Evolutionary conservation across 2,329 filamentous ascomycete species (phyloP), one percentile per base, ranked within the genome.

Genomic region (Nannizziopsis arthrosporioides): DNA sequence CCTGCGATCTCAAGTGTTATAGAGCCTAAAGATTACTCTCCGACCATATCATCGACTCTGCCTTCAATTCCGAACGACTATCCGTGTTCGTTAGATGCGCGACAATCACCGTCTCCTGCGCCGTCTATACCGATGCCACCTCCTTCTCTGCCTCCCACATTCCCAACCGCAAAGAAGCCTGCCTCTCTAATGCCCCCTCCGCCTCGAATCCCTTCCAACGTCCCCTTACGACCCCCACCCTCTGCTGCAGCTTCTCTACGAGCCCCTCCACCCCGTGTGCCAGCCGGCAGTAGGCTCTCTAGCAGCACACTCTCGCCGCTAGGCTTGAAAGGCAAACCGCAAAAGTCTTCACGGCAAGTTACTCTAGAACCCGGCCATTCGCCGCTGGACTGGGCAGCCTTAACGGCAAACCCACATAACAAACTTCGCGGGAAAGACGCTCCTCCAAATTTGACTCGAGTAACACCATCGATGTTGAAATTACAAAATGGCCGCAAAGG

Each of bases 301-400:
- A 66, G 59, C 53, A 66, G 61, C 56, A 68, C 67, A 42, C 63
- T 72, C 12, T 60, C 67, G 37, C 63, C 73, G 7, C 57, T 59
- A 5, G 40, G 64, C 66, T 22, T 74, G 67, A 47, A 59, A 60
- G 35, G 70, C 65, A 62, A 64, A 53, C 55, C 59, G n/a, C 49
- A 68, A 76, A 64, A 85, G 44, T 53, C 63, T 11, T 63, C 64
- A 3, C 60, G 62, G 14, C 61, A 90, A 60, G 85, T 95, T 3
- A 73, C 83, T 7, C 78, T 98, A 3, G 77, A 81, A n/a, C 92
- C 92, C 0, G 90, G 92, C 30, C 89, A 90, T 71, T 94, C 87
- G 1, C 90, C 92, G 0, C 80, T 98, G 10, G 92, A 98, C 75
- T 98, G 92, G 92, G 92, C 92, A 10, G 80, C 83, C 5, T 76